Conservation (phyloP, 2,329 filamentous ascomycete species). For the Plectosphaerella sp. region DNA sequence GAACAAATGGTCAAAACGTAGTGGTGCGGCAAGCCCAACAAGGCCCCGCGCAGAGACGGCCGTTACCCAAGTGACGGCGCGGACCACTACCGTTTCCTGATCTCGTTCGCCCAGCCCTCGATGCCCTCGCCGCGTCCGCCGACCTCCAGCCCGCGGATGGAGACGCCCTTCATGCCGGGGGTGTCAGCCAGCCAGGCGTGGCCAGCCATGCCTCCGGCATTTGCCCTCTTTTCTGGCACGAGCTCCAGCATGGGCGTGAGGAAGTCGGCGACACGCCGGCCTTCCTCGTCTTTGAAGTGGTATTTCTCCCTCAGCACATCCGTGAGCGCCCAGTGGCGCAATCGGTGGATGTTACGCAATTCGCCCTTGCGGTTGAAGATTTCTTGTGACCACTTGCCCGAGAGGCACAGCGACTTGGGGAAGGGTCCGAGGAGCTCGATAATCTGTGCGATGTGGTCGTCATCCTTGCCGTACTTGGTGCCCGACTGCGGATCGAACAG, state of each 20-base stretch:
- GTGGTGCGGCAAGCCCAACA: neutral
- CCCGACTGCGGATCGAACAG: constrained; percentile 97
- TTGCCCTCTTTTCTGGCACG: constrained; percentile 81
- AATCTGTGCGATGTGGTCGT: constrained; percentile 98
- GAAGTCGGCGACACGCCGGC: constrained; percentile 74
- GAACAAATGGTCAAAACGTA: neutral
- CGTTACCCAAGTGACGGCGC: neutral
- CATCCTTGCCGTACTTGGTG: constrained; percentile 98
- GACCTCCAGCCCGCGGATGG: constrained; percentile 68
- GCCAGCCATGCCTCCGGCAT: constrained; percentile 91
- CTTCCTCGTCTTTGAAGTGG: constrained; percentile 82
- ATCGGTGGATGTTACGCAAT: constrained; percentile 91
- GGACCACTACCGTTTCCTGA: constrained; percentile 67
- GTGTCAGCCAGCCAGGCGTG: constrained; percentile 81
- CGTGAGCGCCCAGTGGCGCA: constrained; percentile 91
- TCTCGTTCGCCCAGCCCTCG: constrained; percentile 86
- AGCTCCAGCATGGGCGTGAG: constrained; percentile 88
- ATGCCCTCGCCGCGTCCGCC: constrained; percentile 87
- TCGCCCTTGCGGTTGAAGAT: constrained; percentile 99
- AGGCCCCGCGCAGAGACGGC: neutral
- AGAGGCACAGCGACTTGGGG: constrained; percentile 84
- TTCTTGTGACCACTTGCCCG: constrained; percentile 96
- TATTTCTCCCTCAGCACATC: constrained; percentile 96
- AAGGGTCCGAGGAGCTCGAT: constrained; percentile 94
- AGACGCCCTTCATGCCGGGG: constrained; percentile 79